Evolutionary conservation across 2,329 filamentous ascomycete species (phyloP).

Genomic region (Verruconis gallopava): DNA sequence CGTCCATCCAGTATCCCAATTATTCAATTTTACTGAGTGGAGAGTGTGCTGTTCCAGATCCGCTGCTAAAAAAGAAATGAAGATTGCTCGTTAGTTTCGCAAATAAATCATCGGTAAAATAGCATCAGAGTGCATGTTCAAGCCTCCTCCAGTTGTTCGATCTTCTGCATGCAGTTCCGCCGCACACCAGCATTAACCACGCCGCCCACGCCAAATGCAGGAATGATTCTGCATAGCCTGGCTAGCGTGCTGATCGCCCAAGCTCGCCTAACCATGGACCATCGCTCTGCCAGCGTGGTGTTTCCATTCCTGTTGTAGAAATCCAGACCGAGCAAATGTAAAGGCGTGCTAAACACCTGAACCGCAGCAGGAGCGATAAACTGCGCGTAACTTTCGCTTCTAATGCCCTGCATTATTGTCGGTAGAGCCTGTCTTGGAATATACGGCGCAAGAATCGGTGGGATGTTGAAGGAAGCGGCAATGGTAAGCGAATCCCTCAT

Average conservation of each 20-base stretch:
- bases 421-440: slow-evolving; percentile 33
- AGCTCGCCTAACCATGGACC: slow-evolving; percentile 54
- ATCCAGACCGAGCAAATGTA: slow-evolving; percentile 76
- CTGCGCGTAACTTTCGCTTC: slow-evolving; percentile 47
- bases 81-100: no score
- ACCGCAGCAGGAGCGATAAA: slow-evolving; percentile 68
- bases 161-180: slow-evolving; percentile 48
- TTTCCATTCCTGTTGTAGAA: slow-evolving; percentile 59
- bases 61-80: no score
- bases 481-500: slow-evolving; percentile 77
- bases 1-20: no score
- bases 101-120: no score
- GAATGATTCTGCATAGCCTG: slow-evolving; percentile 71
- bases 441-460: slow-evolving; percentile 59
- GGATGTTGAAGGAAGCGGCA: slow-evolving; percentile 85
- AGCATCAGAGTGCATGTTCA: no score
- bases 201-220: slow-evolving; percentile 78
- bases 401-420: slow-evolving; percentile 40
- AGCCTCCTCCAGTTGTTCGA: no score
- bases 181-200: slow-evolving; percentile 70
- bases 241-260: slow-evolving; percentile 64
- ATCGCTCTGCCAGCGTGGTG: slow-evolving; percentile 46
- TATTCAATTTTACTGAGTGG: no score
- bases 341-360: slow-evolving; percentile 67
- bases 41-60: no score